Percentiles rank a stretch among this genome's conserved stretches.
These are phyloP conservation scores for Ormosia semicastrata DNA, from an alignment of 306 rosid genomes.

Conservation along the genomic window DNA sequence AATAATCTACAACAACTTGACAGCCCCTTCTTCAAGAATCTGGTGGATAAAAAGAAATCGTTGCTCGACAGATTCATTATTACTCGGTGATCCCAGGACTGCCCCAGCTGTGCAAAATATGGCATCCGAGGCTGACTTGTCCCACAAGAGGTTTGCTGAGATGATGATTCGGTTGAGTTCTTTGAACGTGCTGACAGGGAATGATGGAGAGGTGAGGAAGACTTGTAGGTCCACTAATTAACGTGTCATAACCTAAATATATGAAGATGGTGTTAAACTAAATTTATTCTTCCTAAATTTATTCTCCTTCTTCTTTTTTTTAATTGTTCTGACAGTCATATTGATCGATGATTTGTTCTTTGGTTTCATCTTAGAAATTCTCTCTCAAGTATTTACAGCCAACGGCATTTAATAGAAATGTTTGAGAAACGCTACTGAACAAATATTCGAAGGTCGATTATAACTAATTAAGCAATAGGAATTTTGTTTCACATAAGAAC, in stretches of 20 bases:
- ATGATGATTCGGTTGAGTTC: constrained; percentile 35
- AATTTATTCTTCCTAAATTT: neutral
- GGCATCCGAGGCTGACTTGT: constrained; percentile 24
- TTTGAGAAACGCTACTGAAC: too few species aligned
- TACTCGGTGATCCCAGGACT: constrained; percentile 40
- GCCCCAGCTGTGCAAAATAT: constrained; percentile 22
- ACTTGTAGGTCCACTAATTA: constrained; percentile 50
- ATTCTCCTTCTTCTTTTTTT: too few species aligned
- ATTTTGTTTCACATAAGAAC: too few species aligned
- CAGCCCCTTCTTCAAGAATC: constrained; percentile 37
- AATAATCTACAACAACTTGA: too few species aligned
- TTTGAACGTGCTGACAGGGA: constrained; percentile 42
- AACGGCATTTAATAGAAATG: too few species aligned
- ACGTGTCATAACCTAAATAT: neutral
- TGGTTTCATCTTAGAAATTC: too few species aligned
- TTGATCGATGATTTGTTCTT: too few species aligned
- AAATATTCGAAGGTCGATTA: too few species aligned
- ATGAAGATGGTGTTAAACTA: neutral
- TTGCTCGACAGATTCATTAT: constrained; percentile 52
- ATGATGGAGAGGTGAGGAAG: constrained; percentile 54
- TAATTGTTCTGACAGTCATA: too few species aligned
- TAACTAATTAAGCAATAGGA: too few species aligned
- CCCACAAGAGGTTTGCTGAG: constrained; percentile 27
- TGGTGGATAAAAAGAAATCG: constrained; percentile 25
- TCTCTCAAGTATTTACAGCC: too few species aligned